Conservation (phyloP, 2,329 filamentous ascomycete genomes). For the Dactylellina leptospora region DNA sequence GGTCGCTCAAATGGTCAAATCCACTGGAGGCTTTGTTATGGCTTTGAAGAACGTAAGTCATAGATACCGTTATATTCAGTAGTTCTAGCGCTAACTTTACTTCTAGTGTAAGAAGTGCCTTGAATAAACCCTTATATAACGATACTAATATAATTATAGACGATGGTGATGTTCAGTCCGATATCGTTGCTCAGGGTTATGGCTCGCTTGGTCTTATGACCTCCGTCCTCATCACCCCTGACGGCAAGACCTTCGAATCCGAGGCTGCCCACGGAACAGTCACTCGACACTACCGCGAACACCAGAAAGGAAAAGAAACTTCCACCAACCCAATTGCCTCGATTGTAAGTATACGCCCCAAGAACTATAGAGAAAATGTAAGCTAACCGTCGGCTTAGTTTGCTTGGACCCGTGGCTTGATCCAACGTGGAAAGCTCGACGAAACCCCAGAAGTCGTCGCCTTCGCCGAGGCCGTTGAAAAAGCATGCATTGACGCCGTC, state of each 20-base stretch:
- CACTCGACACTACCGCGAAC: slow-evolving; percentile 96
- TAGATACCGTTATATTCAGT: neutral
- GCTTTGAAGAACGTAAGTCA: slow-evolving; percentile 87
- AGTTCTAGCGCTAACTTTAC: slow-evolving; percentile 1
- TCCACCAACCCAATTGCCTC: slow-evolving; percentile 98
- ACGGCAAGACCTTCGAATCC: slow-evolving; percentile 95
- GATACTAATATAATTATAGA: slow-evolving; percentile 60
- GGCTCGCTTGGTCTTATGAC: slow-evolving; percentile 98
- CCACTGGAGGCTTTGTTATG: slow-evolving; percentile 93
- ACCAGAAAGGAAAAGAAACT: slow-evolving; percentile 97
- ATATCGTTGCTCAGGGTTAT: slow-evolving; percentile 97
- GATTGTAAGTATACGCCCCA: slow-evolving; percentile 66
- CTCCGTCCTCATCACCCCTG: slow-evolving; percentile 93
- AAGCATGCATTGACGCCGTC: slow-evolving; percentile 92
- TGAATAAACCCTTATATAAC: neutral
- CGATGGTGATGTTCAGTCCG: slow-evolving; percentile 97
- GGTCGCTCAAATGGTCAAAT: slow-evolving; percentile 99
- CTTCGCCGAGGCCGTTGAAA: slow-evolving; percentile 90
- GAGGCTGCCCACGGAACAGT: slow-evolving; percentile 98
- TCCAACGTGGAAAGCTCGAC: slow-evolving; percentile 93
- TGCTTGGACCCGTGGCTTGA: slow-evolving; percentile 93
- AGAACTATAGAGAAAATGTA: neutral
- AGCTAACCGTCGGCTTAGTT: slow-evolving; percentile 64
- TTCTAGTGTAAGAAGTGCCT: slow-evolving; percentile 33
- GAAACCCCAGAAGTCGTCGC: slow-evolving; percentile 88